A percentile compares a stretch with the other conserved stretches of the same genome.
phyloP scores from a whole-genome alignment of 148 eudicot genomes.

The Dianthus caryophyllus region DNA sequence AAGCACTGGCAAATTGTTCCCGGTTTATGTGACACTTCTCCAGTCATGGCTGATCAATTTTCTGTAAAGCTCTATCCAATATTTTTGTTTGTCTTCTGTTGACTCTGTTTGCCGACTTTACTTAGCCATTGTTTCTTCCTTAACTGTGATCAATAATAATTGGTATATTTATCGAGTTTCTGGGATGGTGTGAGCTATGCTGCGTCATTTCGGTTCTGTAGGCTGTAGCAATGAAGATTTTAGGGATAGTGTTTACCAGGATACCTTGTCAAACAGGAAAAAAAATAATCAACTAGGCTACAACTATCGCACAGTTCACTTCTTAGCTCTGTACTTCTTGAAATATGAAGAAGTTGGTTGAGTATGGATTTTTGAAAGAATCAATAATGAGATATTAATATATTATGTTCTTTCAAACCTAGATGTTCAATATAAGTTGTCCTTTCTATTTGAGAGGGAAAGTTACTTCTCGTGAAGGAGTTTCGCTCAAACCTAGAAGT shows the following conservation, averaged over 20 bases:
- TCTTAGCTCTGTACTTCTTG: neutral
- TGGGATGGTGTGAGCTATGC: neutral
- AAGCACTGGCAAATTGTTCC: slow-evolving; percentile 93
- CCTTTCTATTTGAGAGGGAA: too few relatives aligned
- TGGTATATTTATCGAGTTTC: neutral
- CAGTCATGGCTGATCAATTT: slow-evolving; percentile 97
- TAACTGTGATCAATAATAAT: too few relatives aligned
- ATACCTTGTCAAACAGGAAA: too few relatives aligned
- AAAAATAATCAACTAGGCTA: neutral
- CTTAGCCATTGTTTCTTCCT: slow-evolving; percentile 1
- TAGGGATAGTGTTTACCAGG: neutral
- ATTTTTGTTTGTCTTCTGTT: neutral
- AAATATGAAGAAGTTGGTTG: neutral
- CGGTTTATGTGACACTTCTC: slow-evolving; percentile 85
- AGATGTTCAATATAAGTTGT: too few relatives aligned
- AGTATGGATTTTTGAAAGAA: too few relatives aligned
- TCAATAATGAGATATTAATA: too few relatives aligned
- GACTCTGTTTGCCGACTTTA: neutral
- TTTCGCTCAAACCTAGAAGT: too few relatives aligned
- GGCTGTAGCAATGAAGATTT: neutral
- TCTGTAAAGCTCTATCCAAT: slow-evolving; percentile 59
- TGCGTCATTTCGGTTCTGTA: too few relatives aligned
- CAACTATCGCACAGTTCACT: neutral
- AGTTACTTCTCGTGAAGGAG: too few relatives aligned
- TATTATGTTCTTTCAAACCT: too few relatives aligned